phyloP scores from a whole-genome alignment of 345 rosid genomes.

The Stellera chamaejasme region DNA sequence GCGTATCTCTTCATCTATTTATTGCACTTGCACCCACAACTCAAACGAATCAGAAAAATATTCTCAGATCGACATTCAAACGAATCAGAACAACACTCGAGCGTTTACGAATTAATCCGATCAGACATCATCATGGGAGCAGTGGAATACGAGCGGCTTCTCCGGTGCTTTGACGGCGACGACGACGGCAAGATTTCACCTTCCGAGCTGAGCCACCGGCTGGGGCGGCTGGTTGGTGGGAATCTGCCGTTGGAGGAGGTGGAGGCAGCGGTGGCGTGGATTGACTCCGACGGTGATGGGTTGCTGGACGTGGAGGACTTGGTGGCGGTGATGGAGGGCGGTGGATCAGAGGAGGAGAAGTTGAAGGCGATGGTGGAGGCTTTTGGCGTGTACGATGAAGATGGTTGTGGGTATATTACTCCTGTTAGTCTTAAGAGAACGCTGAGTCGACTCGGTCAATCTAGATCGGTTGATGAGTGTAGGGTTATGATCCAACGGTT shows the following conservation, averaged over 20 bases:
- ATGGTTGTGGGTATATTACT: conserved; percentile 34
- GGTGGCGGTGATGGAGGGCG: conserved; percentile 32
- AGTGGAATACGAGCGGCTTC: conserved; percentile 12
- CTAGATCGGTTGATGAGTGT: conserved; percentile 33
- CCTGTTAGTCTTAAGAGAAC: conserved; percentile 25
- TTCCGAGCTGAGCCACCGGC: conserved; percentile 22
- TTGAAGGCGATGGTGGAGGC: conserved; percentile 33
- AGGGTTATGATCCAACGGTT: conserved; percentile 30
- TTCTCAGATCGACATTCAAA: too few species aligned
- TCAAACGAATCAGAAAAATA: too few species aligned
- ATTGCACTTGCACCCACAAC: too few species aligned
- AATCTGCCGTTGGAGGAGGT: conserved; percentile 25
- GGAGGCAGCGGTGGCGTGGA: conserved; percentile 16
- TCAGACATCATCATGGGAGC: too few species aligned
- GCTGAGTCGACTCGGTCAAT: conserved; percentile 38
- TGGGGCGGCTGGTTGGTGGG: conserved; percentile 16
- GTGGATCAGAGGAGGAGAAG: conserved; percentile 39
- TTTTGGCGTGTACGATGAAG: conserved; percentile 35
- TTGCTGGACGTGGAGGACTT: conserved; percentile 37
- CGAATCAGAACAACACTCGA: too few species aligned
- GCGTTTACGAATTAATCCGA: too few species aligned
- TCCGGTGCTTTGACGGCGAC: conserved; percentile 27
- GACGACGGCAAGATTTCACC: conserved; percentile 46
- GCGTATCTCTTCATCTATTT: too few species aligned
- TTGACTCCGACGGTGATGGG: conserved; percentile 45